Evolutionary conservation across 2,329 filamentous ascomycete species (phyloP), one percentile per base, ranked within the genome.

Genomic region (Amesomyces nigricolor): DNA sequence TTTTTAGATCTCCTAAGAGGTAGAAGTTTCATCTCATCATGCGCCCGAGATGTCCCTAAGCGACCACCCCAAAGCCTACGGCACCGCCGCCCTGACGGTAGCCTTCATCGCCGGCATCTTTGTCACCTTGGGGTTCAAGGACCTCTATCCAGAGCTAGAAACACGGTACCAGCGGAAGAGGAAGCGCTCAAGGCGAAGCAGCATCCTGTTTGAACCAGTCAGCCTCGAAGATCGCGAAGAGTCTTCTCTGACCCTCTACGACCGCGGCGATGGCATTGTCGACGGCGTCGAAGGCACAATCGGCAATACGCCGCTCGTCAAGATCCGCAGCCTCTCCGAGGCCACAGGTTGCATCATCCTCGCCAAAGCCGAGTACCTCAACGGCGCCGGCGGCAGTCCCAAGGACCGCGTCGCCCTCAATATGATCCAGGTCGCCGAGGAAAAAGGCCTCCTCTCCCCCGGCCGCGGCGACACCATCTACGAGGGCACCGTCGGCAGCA

Each of bases 401-500:
- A 99, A 99, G 72, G 94, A 99, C 72, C 83, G 94, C 51, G 94
- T 99, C 13, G 94, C 94, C 1, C 79, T 97, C 38, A 88, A 82
- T 72, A 95, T 97, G 78, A 95, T 99, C 68, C 74, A 83, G 44
- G 73, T 85, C 70, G 94, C 91, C 43, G 94, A 99, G 76, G 79
- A 82, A 58, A 74, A 80, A 47, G 91, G 91, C 2, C 76, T 91
- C 16, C 73, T 99, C 45, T 80, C 78, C 0, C 92, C 94, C 0
- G 78, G 87, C 62, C 85, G 87, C 19, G 92, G 92, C 58, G 94
- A 99, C 70, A 95, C 89, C 43, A 91, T 99, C 66, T 99, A 97
- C 72, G 94, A 99, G 75, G 94, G 94, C 62, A 99, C 94, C 1
- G 91, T 96, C 14, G 94, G 94, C 57, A 95, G 89, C 68, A 99